Evolutionary conservation across 1,284 basidiomycete species (phyloP).

Genomic region (Moesziomyces globuligerus): DNA sequence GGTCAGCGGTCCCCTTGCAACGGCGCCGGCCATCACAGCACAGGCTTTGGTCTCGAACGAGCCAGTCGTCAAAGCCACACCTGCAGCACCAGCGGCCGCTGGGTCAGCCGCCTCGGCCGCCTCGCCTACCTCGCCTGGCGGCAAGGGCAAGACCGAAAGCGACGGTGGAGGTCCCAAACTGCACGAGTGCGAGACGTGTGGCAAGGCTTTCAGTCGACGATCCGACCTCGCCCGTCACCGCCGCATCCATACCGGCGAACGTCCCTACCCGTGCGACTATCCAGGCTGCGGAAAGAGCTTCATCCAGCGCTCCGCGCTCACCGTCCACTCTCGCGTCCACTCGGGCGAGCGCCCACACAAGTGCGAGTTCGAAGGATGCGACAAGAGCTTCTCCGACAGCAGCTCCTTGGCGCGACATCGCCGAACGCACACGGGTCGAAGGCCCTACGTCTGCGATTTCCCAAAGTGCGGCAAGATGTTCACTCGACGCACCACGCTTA

Average conservation of each 20-base stretch:
- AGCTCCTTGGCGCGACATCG: conserved; percentile 74
- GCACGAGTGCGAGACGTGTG: conserved; percentile 64
- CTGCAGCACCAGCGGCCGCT: conserved; percentile 14
- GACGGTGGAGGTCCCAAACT: conserved; percentile 66
- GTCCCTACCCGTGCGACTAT: conserved; percentile 75
- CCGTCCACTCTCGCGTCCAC: conserved; percentile 85
- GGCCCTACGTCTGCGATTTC: conserved; percentile 67
- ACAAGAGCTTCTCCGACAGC: conserved; percentile 72
- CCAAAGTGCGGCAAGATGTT: conserved; percentile 66
- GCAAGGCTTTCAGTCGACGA: conserved; percentile 64
- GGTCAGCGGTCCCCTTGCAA: conserved; percentile 27
- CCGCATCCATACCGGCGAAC: conserved; percentile 87
- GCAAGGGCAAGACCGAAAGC: conserved; percentile 55
- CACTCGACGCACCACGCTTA: conserved; percentile 66
- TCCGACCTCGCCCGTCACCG: conserved; percentile 72
- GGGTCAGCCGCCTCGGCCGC: conserved; percentile 24
- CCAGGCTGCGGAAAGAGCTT: conserved; percentile 69
- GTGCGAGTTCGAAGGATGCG: conserved; percentile 75
- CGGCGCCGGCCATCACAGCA: conserved; percentile 11
- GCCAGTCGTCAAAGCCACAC: conserved; percentile 7
- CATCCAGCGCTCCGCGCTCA: conserved; percentile 73
- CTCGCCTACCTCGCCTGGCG: conserved; percentile 30
- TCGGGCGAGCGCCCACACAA: conserved; percentile 88
- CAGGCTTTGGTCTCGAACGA: conserved; percentile 9
- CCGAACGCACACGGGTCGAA: conserved; percentile 75